Base-by-base conservation (phyloP, 192 early-diverging fungal species). In the Rhizophagus clarus region DNA sequence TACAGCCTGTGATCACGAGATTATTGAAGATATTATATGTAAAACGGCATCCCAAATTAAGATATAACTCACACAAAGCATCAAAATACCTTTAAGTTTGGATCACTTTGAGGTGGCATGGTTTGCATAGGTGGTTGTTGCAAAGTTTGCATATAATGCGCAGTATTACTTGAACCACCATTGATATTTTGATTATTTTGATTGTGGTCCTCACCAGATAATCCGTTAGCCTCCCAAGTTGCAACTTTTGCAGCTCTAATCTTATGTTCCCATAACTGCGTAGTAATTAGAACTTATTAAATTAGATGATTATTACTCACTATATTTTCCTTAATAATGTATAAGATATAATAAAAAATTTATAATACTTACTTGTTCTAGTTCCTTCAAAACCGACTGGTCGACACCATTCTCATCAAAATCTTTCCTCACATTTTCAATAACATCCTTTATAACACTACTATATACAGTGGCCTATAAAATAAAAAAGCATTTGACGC, bases 381-480 rank as follows among this genome's bases (percentile, higher is more conserved):
- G 87, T 77, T 98, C 96, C 42, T 90, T 88, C 40, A 99, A 88
- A 28, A 97, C 92, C 31, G 92, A 87, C 34, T 95, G 94, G 73
- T 97, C 93, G 28, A 98, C 89, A 40, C 97, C 97, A 84, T 94
- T 90, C 75, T 95, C 92, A 61, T 94, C 94, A 90, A 98, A 99
- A 56, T 96, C 93, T 17, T 88, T 87, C 56, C 91, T 90, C 31
- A 96, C 92, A 80, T 96, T 93, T 72, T 91, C 89, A 77, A 97
- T 94, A 64, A 99, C 97, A 79, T 99, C 96, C 85, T 95, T 92
- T 79, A 99, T 97, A 61, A 99, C 94, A 81, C 91, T 92, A 51
- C 89, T 88, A 85, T 99, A 99, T 62, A 95, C 87, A 62, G 83
- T 82, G 6, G 88, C 81, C 89, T 89, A 81, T 14, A 62, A 28